Conservation (phyloP, 2,329 filamentous ascomycete species). For the Pseudofabraea citricarpa region DNA sequence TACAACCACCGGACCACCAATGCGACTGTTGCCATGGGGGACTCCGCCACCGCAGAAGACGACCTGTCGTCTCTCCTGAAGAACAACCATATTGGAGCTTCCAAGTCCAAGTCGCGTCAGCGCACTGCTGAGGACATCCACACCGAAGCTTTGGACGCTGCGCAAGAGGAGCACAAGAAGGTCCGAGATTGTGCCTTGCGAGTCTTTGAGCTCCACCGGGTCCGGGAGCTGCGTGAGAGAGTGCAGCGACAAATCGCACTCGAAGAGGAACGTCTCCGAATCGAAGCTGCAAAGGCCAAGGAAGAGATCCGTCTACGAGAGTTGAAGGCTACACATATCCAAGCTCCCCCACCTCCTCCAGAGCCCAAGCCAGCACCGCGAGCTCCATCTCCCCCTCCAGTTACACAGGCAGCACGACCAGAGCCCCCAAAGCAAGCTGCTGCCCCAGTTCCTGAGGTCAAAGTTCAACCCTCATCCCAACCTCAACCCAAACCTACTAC, state of each 20-base stretch:
- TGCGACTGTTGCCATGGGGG: no score
- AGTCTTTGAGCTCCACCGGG: conserved; percentile 42
- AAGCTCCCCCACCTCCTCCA: conserved; percentile 13
- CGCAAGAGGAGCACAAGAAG: conserved; percentile 61
- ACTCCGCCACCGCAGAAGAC: background rate
- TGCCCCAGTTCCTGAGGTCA: no score
- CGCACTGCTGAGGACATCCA: conserved; percentile 19
- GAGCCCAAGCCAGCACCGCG: conserved; percentile 5
- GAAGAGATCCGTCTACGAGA: conserved; percentile 44
- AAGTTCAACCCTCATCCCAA: background rate
- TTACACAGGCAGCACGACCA: conserved; percentile 1
- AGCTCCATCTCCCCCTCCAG: conserved; percentile 4
- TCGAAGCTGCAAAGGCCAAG: conserved; percentile 42
- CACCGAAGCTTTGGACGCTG: conserved; percentile 56
- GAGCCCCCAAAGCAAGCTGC: background rate
- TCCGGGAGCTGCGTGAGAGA: conserved; percentile 34
- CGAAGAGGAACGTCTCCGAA: conserved; percentile 19
- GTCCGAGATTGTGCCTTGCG: conserved; percentile 49
- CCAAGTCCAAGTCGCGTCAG: conserved; percentile 10
- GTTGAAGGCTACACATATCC: conserved; percentile 31
- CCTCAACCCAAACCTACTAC: background rate
- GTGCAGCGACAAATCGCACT: conserved; percentile 11
- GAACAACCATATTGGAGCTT: conserved; percentile 4
- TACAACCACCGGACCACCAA: no score
- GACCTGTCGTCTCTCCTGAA: conserved; percentile 6